Evolutionary conservation across 345 rosid species (phyloP).

Genomic region (Eucalyptus victrix): DNA sequence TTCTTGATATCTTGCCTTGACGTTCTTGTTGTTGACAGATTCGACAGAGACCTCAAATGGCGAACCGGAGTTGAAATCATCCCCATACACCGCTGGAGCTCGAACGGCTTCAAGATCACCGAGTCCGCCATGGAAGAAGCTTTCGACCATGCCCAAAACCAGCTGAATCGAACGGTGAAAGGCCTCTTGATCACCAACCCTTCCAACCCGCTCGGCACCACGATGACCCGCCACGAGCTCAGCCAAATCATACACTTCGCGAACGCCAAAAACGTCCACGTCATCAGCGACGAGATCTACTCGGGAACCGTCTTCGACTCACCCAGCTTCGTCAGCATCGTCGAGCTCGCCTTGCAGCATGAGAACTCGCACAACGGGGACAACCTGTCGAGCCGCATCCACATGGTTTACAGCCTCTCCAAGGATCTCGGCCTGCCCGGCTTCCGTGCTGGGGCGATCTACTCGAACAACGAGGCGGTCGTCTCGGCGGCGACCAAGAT

Average conservation of each 20-base stretch:
- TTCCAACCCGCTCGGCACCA: conserved; percentile 80
- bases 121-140: conserved; percentile 55
- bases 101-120: conserved; percentile 44
- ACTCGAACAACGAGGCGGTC: conserved; percentile 49
- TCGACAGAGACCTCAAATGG: conserved; percentile 86
- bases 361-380: conserved; percentile 9
- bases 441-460: conserved; percentile 76
- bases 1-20: not conserved
- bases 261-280: conserved; percentile 31
- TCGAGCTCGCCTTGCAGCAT: conserved; percentile 24
- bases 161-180: conserved; percentile 33
- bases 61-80: conserved; percentile 54
- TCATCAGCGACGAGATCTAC: conserved; percentile 78
- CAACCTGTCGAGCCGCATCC: conserved; percentile 27
- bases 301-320: conserved; percentile 61
- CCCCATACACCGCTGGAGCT: conserved; percentile 44
- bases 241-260: conserved; percentile 40
- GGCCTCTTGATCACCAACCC: conserved; percentile 82
- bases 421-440: conserved; percentile 90
- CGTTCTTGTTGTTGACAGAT: conserved; percentile 13
- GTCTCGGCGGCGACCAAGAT: conserved; percentile 70
- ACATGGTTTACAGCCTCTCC: conserved; percentile 71
- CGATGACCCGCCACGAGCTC: conserved; percentile 46
- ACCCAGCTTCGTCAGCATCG: conserved; percentile 41
- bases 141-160: conserved; percentile 33